A percentile compares a stretch with the other conserved stretches of the same genome.
Evolutionary conservation across 768 basidiomycete species (phyloP).

Genomic region (Tephrocybe rancida): DNA sequence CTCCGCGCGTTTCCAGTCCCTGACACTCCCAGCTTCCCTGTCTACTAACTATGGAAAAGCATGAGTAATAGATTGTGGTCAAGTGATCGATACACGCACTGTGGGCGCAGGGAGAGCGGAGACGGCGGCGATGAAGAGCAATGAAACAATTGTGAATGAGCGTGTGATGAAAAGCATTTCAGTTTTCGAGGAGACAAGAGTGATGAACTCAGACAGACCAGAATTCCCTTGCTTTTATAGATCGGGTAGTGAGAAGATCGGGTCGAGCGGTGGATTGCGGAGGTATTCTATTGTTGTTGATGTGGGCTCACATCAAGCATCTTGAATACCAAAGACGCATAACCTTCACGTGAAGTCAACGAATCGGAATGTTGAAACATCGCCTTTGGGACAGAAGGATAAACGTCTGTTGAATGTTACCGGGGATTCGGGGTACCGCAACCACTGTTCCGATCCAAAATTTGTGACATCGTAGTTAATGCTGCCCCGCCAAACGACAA

Average conservation of each 20-base stretch:
- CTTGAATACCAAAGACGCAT: slow-evolving; percentile 21
- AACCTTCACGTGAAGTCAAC: background rate
- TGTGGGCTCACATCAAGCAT: slow-evolving; percentile 28
- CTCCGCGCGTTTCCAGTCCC: slow-evolving; percentile 18
- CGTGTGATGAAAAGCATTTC: slow-evolving; percentile 36
- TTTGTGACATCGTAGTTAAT: background rate
- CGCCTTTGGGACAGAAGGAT: background rate
- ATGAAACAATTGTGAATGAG: slow-evolving; percentile 34
- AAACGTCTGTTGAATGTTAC: background rate
- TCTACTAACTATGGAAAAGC: background rate
- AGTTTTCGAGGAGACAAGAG: slow-evolving; percentile 26
- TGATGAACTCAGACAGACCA: slow-evolving; percentile 19
- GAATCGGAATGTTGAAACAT: background rate
- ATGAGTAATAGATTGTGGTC: background rate
- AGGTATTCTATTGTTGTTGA: slow-evolving; percentile 27
- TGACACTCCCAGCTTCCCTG: slow-evolving; percentile 7
- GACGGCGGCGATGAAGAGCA: slow-evolving; percentile 33
- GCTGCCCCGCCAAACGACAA: background rate
- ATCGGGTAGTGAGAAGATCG: slow-evolving; percentile 32
- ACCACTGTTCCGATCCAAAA: background rate
- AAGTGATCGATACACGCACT: slow-evolving; percentile 15
- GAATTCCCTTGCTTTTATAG: slow-evolving; percentile 34
- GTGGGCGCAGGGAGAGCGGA: slow-evolving; percentile 37
- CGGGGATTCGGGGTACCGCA: background rate
- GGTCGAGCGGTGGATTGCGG: slow-evolving; percentile 33